Evolutionary conservation across 139 green algal genomes (phyloP).

Genomic region (Eudorina sp.): DNA sequence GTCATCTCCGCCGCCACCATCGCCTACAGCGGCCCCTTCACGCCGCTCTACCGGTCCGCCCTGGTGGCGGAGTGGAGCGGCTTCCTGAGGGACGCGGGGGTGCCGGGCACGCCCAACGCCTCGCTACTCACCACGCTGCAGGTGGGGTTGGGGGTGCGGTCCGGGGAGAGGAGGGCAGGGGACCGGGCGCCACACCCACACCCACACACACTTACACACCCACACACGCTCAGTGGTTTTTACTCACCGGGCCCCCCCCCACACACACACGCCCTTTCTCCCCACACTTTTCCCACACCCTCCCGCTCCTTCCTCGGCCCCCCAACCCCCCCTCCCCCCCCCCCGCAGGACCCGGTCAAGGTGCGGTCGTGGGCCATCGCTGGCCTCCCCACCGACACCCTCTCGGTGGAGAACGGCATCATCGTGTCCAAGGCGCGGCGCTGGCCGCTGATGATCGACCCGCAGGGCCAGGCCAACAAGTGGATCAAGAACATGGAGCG

Average conservation of each 20-base stretch:
- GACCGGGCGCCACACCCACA: no score
- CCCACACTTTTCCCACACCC: neutral
- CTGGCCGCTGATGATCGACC: slow-evolving; percentile 89
- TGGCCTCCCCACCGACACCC: slow-evolving; percentile 75
- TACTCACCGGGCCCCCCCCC: neutral
- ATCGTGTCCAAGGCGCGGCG: slow-evolving; percentile 83
- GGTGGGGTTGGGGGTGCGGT: neutral
- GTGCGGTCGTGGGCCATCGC: slow-evolving; percentile 81
- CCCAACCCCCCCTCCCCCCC: neutral
- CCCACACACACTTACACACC: no score
- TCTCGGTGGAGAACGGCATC: slow-evolving; percentile 83
- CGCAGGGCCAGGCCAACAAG: slow-evolving; percentile 86
- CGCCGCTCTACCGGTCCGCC: slow-evolving; percentile 70
- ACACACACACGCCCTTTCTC: neutral
- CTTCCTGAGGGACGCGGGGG: slow-evolving; percentile 57
- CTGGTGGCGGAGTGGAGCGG: slow-evolving; percentile 66
- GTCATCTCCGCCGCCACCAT: slow-evolving; percentile 74
- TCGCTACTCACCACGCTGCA: slow-evolving; percentile 30
- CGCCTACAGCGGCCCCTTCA: slow-evolving; percentile 82
- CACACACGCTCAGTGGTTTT: no score
- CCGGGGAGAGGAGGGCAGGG: no score
- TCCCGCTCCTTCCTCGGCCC: neutral
- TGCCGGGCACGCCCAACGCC: slow-evolving; percentile 69
- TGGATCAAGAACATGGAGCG: slow-evolving; percentile 89
- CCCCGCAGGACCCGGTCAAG: slow-evolving; percentile 77